Evolutionary conservation across 768 basidiomycete species (phyloP), one percentile per base, ranked within the genome.

Genomic region (Lactifluus piperatus): DNA sequence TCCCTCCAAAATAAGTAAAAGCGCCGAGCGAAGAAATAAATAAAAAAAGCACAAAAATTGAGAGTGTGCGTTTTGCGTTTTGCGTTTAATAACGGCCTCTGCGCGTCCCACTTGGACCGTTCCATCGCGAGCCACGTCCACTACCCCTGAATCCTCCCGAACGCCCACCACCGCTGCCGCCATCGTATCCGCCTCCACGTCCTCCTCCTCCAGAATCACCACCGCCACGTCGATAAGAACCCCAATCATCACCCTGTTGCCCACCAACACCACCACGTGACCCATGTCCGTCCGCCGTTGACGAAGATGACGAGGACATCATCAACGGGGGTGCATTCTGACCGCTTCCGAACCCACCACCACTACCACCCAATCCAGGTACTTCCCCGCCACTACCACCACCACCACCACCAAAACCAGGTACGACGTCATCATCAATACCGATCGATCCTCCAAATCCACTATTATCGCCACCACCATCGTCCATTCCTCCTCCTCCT

Each of bases 401-500:
- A 0, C 57, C 60, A 0, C 73, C 74, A 67, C 76, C 78, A 69
- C 71, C 71, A 71, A 66, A 65, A 71, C 66, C 65, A 66, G 67
- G 66, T 16, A 72, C 58, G 27, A 68, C 68, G 0, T 71, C 82
- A 45, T 71, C 83, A 47, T 86, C 85, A 50, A 68, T 69, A n/a
- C 67, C 72, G 52, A 68, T n/a, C n/a, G n/a, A n/a, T n/a, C n/a
- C n/a, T n/a, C n/a, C n/a, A n/a, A n/a, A n/a, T n/a, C n/a, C n/a
- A 18, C 16, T 18, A n/a, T 18, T 77, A 77, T 41, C 62, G 64
- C 36, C 60, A 46, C 43, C 27, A 34, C 49, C 50, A 2, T 7
- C 13, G n/a, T n/a, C n/a, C n/a, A n/a, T n/a, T n/a, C n/a, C n/a
- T n/a, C n/a, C n/a, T n/a, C 66, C 59, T 4, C 45, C 43, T 2